Evolutionary conservation across 1,139 yeast genomes (phyloP).

Genomic region (Blastobotrys elegans): DNA sequence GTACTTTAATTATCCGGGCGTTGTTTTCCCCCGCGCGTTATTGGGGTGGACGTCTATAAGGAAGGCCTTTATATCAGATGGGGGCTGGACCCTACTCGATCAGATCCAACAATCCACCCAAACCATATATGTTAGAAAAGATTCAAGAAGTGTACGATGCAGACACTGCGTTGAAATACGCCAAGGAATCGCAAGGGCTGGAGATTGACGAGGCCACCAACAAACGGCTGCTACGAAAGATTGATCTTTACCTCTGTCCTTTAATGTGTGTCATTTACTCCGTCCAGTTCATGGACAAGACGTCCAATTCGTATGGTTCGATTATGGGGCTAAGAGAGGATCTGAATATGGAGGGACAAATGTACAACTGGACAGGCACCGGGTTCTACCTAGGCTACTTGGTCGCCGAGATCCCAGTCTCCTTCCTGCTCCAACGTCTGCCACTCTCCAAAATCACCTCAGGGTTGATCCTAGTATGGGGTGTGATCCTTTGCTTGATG

Average conservation of each 20-base stretch:
- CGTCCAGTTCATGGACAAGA: constrained; percentile 14
- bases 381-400: constrained; percentile 51
- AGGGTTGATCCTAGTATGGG: constrained; percentile 46
- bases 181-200: constrained; percentile 21
- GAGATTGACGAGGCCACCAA: constrained; percentile 25
- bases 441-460: constrained; percentile 53
- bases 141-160: constrained; percentile 4
- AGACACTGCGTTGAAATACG: constrained; percentile 20
- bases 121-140: too few relatives aligned
- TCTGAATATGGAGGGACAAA: constrained; percentile 13
- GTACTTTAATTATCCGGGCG: too few relatives aligned
- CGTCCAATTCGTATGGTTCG: constrained; percentile 56
- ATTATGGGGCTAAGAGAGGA: constrained; percentile 35
- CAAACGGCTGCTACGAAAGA: constrained; percentile 11
- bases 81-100: too few relatives aligned
- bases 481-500: constrained; percentile 42
- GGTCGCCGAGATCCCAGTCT: constrained; percentile 49
- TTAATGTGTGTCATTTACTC: constrained; percentile 10
- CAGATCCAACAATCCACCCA: too few relatives aligned
- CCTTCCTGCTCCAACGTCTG: constrained; percentile 45
- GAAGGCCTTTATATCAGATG: too few relatives aligned
- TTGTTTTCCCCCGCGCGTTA: too few relatives aligned
- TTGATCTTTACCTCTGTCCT: constrained; percentile 14
- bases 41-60: too few relatives aligned
- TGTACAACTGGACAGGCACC: constrained; percentile 41